phyloP scores from a whole-genome alignment of 768 basidiomycete species.

The Lentinus brumalis region DNA sequence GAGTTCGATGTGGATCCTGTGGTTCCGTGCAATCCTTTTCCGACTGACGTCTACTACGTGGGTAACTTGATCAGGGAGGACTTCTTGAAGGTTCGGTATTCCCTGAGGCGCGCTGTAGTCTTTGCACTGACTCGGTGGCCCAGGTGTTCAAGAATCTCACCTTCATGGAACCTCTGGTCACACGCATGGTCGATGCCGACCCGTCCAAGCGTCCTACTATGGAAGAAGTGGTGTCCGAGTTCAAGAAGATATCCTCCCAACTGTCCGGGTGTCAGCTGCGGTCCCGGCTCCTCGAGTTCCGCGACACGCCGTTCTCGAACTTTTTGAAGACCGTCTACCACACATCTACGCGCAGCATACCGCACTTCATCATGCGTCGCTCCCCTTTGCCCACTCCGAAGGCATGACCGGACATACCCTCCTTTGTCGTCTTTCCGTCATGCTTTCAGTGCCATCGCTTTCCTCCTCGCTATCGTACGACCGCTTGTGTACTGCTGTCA shows the following conservation, averaged over 20 bases:
- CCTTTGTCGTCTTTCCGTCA: not conserved
- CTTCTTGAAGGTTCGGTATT: conserved; percentile 13
- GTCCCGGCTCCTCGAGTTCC: no score
- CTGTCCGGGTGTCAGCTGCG: no score
- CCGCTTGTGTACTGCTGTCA: no score
- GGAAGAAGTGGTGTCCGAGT: conserved; percentile 9
- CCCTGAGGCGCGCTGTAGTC: no score
- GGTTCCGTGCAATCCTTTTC: conserved; percentile 25
- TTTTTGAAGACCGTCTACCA: no score
- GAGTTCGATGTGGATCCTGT: conserved; percentile 17
- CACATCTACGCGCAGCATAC: no score
- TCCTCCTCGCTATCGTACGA: no score
- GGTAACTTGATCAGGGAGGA: conserved; percentile 17
- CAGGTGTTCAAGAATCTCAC: conserved; percentile 18
- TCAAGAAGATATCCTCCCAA: no score
- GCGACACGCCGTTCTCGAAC: no score
- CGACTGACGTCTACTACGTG: conserved; percentile 25
- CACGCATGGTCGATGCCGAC: conserved; percentile 26
- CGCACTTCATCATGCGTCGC: no score
- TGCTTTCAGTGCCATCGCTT: no score
- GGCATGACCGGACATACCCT: not conserved
- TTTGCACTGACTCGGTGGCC: no score
- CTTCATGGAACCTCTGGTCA: conserved; percentile 27
- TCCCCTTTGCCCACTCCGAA: not conserved
- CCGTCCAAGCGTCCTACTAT: conserved; percentile 29